Base-by-base conservation (phyloP, 2,329 filamentous ascomycete species). In the Pseudocercospora musae region DNA sequence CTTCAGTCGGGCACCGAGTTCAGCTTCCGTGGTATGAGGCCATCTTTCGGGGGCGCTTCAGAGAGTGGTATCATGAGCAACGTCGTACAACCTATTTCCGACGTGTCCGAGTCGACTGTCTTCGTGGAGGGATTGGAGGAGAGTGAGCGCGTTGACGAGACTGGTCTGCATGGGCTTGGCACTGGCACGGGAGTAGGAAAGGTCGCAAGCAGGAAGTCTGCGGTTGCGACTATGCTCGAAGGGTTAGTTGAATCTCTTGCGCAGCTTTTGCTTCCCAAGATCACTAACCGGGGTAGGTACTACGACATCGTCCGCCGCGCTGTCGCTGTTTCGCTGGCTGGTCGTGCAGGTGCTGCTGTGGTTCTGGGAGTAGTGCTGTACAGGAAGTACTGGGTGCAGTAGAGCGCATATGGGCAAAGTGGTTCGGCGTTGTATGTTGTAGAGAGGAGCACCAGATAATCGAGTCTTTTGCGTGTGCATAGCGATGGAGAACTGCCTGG, bases 271-370 rank as follows among this genome's bases (percentile, higher is more conserved):
- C 58, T 74, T 65, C 72, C 72, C 18, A 63, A 66, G 48, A 71
- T 74, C 56, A 62, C 70, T 74, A 67, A 74, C 64, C 67, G 73
- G 37, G 67, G 58, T 63, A 74, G 73, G 11, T 84, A 84, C 62
- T 83, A 83, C 70, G 79, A 81, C 52, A 76, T 82, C 62, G 77
- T 84, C 18, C 73, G 80, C 58, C 76, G 72, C 66, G 80, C 80
- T 3, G 80, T 84, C 3, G 75, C 76, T 15, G 70, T 78, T 10
- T 76, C 79, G 8, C 67, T 82, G 57, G 66, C 77, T 1, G 77
- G 75, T 0, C 71, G 80, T 40, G 63, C 67, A 15, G 60, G 69
- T 15, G 55, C 69, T 6, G 57, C 62, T 1, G 55, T 62, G 33
- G 37, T 66, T 11, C 8, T 67, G 27, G 65, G 49, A 31, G 68